These are phyloP conservation scores for Hygrocybe coccinea DNA, from an alignment of 768 basidiomycete genomes.

Conservation along the genomic window DNA sequence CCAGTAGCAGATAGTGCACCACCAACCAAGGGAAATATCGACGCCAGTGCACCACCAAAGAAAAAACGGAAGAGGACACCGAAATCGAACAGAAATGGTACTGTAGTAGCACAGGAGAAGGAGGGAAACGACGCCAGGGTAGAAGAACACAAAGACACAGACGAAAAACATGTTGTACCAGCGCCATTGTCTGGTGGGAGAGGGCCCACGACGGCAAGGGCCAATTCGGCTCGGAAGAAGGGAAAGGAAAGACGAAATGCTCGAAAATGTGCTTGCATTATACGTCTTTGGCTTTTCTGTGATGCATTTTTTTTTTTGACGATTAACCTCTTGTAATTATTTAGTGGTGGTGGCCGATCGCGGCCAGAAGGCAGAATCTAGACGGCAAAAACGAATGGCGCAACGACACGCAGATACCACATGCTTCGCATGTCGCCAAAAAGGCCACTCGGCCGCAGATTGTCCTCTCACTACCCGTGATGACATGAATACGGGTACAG, in stretches of 20 bases:
- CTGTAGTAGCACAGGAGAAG: neutral
- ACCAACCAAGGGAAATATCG: no score
- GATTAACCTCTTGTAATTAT: neutral
- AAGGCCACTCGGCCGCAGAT: conserved; percentile 78
- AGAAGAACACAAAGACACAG: conserved; percentile 11
- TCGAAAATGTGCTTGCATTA: conserved; percentile 10
- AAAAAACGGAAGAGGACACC: conserved; percentile 50
- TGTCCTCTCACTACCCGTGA: conserved; percentile 51
- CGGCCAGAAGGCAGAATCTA: conserved; percentile 41
- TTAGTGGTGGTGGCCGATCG: neutral
- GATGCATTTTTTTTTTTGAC: conserved; percentile 5
- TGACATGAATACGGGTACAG: conserved; percentile 16
- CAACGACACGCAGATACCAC: conserved; percentile 55
- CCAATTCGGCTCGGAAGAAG: neutral
- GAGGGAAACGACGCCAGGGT: conserved; percentile 13
- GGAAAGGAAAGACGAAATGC: conserved; percentile 26
- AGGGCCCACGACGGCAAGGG: no score
- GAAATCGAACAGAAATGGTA: conserved; percentile 3
- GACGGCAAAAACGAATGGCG: conserved; percentile 60
- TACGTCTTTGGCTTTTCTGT: neutral
- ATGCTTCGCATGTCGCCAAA: conserved; percentile 83
- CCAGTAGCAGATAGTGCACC: neutral
- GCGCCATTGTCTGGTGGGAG: neutral
- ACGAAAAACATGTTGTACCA: conserved; percentile 22
- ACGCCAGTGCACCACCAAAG: conserved; percentile 34